Base-by-base conservation (phyloP, 1,284 basidiomycete genomes). In the Boletellus deceptivus region DNA sequence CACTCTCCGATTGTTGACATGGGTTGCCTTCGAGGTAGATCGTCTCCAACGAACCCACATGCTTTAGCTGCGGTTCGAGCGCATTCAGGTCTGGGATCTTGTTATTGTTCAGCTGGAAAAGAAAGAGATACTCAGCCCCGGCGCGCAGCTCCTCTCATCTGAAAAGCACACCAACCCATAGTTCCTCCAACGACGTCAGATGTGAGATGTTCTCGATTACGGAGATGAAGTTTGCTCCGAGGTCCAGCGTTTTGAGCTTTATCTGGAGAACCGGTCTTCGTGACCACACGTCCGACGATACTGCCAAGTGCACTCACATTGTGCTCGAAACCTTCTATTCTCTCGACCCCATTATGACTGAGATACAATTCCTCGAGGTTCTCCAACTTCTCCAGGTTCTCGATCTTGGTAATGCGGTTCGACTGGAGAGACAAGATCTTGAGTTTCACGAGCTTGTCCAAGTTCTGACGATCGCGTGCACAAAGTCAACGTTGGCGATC, bases 1-100 rank as follows among this genome's bases (percentile, higher is more conserved):
- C 73, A 59, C 83, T 87, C 62, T 98, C 92, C 17, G 77, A 77
- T 36, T 72, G 77, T 69, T 98, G 93, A 55, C 90, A 89, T 2
- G 97, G 97, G 67, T 99, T 99, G 7, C 84, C 87, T 70, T 99
- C 96, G 29, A 99, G 80, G 69, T 99, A 99, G 8, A 99, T 78
- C 1, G 97, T 99, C 64, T 89, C 81, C 13, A 99, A 77, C 3
- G 82, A 76, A 2, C 72, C 50, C 35, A 90, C 75, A n/a, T 78
- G 72, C 29, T 79, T 77, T n/a, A 98, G 79, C 65, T 97, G 81
- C 1, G 75, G 67, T 50, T 91, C 89, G 18, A 98, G 70, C 3
- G 80, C 75, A 13, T 73, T 77, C 7, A 97, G 70, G 51, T 83
- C 79, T 2, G 80, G 70, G 46, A 98, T 89, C 63, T 86, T 76